Evolutionary conservation across 805 yeast genomes (phyloP).

Genomic region (Pichia manshurica): DNA sequence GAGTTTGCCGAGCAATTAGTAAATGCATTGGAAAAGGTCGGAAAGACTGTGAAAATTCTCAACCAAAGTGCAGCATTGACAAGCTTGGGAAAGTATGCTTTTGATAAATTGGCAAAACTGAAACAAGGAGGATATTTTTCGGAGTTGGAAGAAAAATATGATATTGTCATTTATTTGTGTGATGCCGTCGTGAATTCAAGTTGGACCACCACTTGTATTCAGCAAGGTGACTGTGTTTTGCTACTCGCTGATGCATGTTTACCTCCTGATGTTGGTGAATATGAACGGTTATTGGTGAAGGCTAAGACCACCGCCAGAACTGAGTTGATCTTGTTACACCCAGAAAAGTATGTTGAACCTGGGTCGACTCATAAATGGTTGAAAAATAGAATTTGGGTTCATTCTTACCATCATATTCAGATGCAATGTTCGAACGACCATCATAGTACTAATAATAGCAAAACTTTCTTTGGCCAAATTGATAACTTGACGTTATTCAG

Average conservation of each 20-base stretch:
- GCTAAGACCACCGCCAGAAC: conserved; percentile 81
- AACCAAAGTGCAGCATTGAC: conserved; percentile 76
- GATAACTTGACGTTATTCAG: conserved; percentile 20
- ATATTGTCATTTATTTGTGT: conserved; percentile 83
- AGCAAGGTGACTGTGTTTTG: conserved; percentile 93
- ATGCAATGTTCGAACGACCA: conserved; percentile 34
- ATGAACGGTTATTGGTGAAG: conserved; percentile 68
- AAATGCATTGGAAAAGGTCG: conserved; percentile 65
- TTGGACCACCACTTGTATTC: conserved; percentile 90
- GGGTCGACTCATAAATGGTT: conserved; percentile 86
- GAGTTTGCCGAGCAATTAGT: conserved; percentile 76
- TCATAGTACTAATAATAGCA: conserved; percentile 5
- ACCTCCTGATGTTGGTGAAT: conserved; percentile 74
- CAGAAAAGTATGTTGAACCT: conserved; percentile 73
- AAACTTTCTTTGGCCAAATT: conserved; percentile 13
- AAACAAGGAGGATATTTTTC: conserved; percentile 87
- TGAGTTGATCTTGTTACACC: conserved; percentile 78
- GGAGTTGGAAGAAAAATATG: conserved; percentile 82
- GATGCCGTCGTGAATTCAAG: conserved; percentile 77
- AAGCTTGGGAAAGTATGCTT: conserved; percentile 87
- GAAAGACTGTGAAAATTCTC: conserved; percentile 68
- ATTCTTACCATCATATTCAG: conserved; percentile 87
- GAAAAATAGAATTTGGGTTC: conserved; percentile 82
- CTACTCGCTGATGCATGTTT: conserved; percentile 79
- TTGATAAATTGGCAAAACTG: conserved; percentile 78